Base-by-base conservation (phyloP, 306 rosid genomes). In the Cucurbita ficifolia region DNA sequence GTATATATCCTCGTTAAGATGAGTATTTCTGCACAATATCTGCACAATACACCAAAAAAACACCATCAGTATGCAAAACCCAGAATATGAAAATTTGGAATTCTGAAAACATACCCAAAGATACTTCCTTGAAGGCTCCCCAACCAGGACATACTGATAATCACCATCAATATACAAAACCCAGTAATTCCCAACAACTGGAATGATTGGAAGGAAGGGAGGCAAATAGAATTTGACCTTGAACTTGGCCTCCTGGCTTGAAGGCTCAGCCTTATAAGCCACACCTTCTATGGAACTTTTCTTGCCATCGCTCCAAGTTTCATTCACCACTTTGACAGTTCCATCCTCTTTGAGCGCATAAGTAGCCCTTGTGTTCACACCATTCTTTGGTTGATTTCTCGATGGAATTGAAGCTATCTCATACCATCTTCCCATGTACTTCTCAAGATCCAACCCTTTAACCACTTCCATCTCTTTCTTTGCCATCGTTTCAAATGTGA, bases 351-450 rank as follows among this genome's bases (percentile, higher is more conserved):
- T 85, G 5, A 94, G 83, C 38, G 88, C 77, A 90, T 94, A 94
- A 0, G 95, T 94, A 2, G 99, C 97, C 74, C 97, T 83, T 2
- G 99, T 94, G 85, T 91, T 33, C 10, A 55, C 82, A 0, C 99
- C 99, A 40, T 73, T 77, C 51, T 71, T 87, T 6, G 96, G 96
- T 43, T 91, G 96, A 83, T 83, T 83, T 35, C 48, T 12, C 6
- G 97, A 89, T 10, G 96, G 97, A 73, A 91, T 83, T 12, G 91
- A 94, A 0, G 97, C 96, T 17, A 94, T 94, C 77, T 94, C 99
- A 61, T 89, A 94, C 99, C 99, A 94, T 3, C 96, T 81, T 7
- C 99, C 99, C 96, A 86, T 89, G 87, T 91, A 94, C 22, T 89
- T 72, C 75, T 78, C 54, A 35, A 94, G 0, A 69, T 94, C 96